Evolutionary conservation across 176 grass and related monocot species (phyloP).

Genomic region (Zoysia japonica): DNA sequence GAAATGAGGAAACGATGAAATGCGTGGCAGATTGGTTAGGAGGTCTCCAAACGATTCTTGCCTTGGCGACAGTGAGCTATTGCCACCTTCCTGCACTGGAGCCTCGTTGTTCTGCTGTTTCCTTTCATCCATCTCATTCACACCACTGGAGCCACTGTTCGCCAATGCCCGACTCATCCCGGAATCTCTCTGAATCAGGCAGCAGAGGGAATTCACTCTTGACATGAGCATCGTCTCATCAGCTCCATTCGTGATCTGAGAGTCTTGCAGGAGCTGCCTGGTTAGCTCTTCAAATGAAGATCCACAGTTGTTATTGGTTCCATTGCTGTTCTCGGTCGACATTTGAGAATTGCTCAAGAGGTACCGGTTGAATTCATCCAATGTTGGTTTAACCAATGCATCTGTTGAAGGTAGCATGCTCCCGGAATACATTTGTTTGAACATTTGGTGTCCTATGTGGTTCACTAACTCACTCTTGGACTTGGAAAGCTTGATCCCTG

Average conservation of each 20-base stretch:
- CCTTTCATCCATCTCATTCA: conserved; percentile 25
- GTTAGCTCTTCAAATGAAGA: conserved; percentile 57
- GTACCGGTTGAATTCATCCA: conserved; percentile 57
- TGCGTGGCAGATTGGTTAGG: conserved; percentile 57
- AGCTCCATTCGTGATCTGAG: conserved; percentile 42
- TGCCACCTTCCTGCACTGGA: conserved; percentile 8
- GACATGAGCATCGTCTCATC: conserved; percentile 79
- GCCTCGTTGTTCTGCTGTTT: conserved; percentile 8
- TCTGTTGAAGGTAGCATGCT: conserved; percentile 34
- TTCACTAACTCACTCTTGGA: conserved; percentile 64
- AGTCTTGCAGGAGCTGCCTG: conserved; percentile 57
- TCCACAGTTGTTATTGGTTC: conserved; percentile 31
- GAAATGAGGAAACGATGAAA: conserved; percentile 68
- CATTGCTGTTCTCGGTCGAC: background rate
- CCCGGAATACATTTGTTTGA: conserved; percentile 53
- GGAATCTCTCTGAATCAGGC: conserved; percentile 61
- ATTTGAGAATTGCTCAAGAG: conserved; percentile 56
- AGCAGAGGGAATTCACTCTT: conserved; percentile 80
- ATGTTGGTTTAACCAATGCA: conserved; percentile 33
- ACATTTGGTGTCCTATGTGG: conserved; percentile 59
- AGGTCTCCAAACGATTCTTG: conserved; percentile 65
- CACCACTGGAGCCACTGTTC: background rate
- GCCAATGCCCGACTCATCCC: background rate
- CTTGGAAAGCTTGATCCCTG: conserved; percentile 53
- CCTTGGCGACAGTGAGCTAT: conserved; percentile 19